Evolutionary conservation across 2,329 filamentous ascomycete genomes (phyloP).

Genomic region (Colletotrichum spaethianum): DNA sequence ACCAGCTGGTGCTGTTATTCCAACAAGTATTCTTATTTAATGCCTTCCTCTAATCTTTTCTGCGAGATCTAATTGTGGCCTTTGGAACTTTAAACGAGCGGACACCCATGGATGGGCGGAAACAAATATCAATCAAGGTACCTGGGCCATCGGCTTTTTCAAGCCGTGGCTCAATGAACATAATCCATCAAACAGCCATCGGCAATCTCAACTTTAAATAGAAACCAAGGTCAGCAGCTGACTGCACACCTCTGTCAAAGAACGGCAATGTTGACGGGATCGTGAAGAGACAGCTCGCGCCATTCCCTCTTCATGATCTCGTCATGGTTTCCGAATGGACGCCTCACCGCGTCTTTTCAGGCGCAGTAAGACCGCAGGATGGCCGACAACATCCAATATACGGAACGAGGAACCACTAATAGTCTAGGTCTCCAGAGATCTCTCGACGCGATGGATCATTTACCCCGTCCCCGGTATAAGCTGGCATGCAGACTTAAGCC

Average conservation of each 20-base stretch:
- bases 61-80: not conserved
- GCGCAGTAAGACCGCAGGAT: not conserved
- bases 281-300: not conserved
- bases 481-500: conserved; percentile 57
- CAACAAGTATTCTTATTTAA: not conserved
- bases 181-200: not conserved
- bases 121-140: not conserved
- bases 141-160: not conserved
- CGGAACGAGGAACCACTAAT: not conserved
- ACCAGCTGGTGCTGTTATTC: too few relatives aligned
- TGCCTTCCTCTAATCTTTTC: not conserved
- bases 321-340: not conserved
- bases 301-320: not conserved
- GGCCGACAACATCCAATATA: not conserved
- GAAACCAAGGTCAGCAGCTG: not conserved
- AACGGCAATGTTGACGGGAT: not conserved
- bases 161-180: not conserved
- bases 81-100: not conserved
- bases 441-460: too few relatives aligned
- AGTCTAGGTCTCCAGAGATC: not conserved
- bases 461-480: not conserved
- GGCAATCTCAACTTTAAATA: not conserved
- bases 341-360: conserved; percentile 26
- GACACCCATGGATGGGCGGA: not conserved
- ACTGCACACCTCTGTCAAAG: not conserved